Evolutionary conservation across 2,329 filamentous ascomycete species (phyloP), one percentile per base, ranked within the genome.

Genomic region (Talaromyces sp.): DNA sequence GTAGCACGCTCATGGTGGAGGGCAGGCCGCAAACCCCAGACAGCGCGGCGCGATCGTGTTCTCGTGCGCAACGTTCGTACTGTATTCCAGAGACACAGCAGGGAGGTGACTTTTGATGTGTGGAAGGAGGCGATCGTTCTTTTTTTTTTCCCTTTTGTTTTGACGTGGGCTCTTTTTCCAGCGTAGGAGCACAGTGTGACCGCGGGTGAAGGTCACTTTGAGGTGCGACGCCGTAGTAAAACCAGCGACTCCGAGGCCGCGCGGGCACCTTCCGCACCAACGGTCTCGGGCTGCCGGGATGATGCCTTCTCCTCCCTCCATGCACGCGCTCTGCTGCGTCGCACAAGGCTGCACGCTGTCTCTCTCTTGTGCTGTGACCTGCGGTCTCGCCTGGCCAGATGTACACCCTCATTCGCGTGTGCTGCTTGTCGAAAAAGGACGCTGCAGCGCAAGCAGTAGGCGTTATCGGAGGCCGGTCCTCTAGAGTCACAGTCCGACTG

Each of bases 1-100:
- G 82, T 31, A 97, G 83, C 59, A 96, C 93, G 64, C 91, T 96
- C 93, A 97, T 97, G 57, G 59, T 66, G 65, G 29, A 21, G 51
- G 35, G 19, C 8, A 46, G 21, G 9, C n/a, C 21, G 55, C 32
- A 12, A 24, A 24, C 38, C 32, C 41, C 55, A 43, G 48, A 29
- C 24, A 52, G 9, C 19, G 43, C 43, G 9, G 43, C 19, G 43
- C 19, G 43, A 46, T 46, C 43, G 43, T 46, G 43, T 46, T 46
- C 19, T 24, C 24, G 43, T 46, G 43, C 43, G 17, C 19, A 10
- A 24, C 11, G 4, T 1, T 14, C 32, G 32, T 12, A 14, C 32
- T 14, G 32, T 35, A 46, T 19, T 11, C 3, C 11, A 38, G 43
- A 24, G 9, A 46, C 19, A 46, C 43, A 11, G 19, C 11, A 19